A percentile compares a stretch with the other conserved stretches of the same genome.
These are phyloP conservation scores for Anthoceros angustus DNA, from an alignment of 225 moss, liverwort and hornwort species.

Conservation along the genomic window DNA sequence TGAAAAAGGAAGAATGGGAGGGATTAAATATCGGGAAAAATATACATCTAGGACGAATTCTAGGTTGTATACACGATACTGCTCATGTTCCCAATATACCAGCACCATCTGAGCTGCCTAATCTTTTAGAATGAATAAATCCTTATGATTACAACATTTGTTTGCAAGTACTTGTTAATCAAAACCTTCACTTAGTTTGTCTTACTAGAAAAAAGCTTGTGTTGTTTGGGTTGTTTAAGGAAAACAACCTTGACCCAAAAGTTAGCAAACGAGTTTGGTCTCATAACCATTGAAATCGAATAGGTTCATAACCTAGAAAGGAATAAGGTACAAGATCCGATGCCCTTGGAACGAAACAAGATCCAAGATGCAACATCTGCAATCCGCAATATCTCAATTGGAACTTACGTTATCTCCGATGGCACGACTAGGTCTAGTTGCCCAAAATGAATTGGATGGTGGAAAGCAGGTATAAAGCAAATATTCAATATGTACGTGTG, in stretches of 20 bases:
- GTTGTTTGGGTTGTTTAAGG: not conserved
- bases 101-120: not conserved
- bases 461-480: not conserved
- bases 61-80: not conserved
- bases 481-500: no score
- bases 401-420: not conserved
- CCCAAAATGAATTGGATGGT: not conserved
- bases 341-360: not conserved
- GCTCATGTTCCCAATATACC: not conserved
- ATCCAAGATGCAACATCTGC: not conserved
- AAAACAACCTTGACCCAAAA: not conserved
- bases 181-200: no score
- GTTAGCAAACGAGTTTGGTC: not conserved
- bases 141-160: not conserved
- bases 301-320: no score
- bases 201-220: not conserved
- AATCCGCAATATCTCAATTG: not conserved
- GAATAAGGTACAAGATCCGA: not conserved
- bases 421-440: not conserved
- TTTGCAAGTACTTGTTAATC: not conserved
- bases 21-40: not conserved
- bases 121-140: not conserved
- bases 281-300: not conserved
- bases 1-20: not conserved
- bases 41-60: not conserved